Base-by-base conservation (phyloP, 2,329 filamentous ascomycete genomes). In the Fusarium nisikadoi region DNA sequence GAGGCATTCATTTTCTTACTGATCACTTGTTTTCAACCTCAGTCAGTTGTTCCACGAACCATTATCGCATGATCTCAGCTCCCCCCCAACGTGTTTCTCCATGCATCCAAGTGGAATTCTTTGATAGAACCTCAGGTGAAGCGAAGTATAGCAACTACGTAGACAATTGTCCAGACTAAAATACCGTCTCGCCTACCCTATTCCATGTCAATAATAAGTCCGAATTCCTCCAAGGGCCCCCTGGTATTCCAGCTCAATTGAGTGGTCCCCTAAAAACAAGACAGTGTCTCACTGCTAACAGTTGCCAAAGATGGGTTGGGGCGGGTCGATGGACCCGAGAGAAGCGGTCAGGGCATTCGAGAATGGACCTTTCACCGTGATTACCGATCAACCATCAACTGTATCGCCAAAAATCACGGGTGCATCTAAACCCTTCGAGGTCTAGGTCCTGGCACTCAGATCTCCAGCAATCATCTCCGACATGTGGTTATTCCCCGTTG, bases 291-390 rank as follows among this genome's bases (percentile, higher is more conserved):
- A 65, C 69, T 55, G 65, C 49, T 58, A 64, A 74, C 70, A 74
- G 73, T 74, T 74, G 67, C 59, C 70, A 69, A 61, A 60, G 49
- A 71, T 55, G 72, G 70, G 65, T 65, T 71, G 59, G 70, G 70
- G 72, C 65, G 65, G 71, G 63, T 55, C 55, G 46, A 61, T 49
- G 46, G 46, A 20, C 29, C 46, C 46, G 46, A 66, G 73, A 77
- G 71, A 72, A 68, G 75, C 75, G 75, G 75, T 77, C 75, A 75
- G 70, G 68, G 66, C 59, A 41, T 73, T 71, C 43, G 38, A 55
- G 55, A 66, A 65, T 52, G 46, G 47, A 52, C 42, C 10, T 59
- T 69, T 69, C 49, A 55, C 65, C 64, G 63, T 71, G 74, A 70
- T 75, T 68, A 68, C 65, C 65, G 46, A 72, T 68, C 62, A 55